These are phyloP conservation scores for Aspergillus uvarum DNA, from an alignment of 2,329 filamentous ascomycete species.

Conservation along the genomic window DNA sequence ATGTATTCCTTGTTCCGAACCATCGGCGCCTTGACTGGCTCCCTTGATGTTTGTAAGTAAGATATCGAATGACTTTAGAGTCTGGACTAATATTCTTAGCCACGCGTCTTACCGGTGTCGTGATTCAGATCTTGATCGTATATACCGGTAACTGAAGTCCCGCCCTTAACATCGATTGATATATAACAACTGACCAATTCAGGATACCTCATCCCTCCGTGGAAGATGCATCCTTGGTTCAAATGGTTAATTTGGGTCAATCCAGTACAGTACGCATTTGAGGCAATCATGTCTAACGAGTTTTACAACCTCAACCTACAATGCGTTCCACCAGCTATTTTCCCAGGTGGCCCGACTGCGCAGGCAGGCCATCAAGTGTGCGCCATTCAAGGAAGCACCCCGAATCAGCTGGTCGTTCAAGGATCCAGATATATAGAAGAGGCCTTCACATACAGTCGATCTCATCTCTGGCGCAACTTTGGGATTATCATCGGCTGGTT, in stretches of 20 bases:
- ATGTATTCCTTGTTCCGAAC: conserved; percentile 57
- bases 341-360: conserved; percentile 53
- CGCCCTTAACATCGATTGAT: too few relatives aligned
- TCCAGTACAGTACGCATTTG: conserved; percentile 69
- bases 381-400: conserved; percentile 56
- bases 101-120: conserved; percentile 51
- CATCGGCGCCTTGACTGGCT: conserved; percentile 50
- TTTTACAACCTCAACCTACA: conserved; percentile 59
- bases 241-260: conserved; percentile 65
- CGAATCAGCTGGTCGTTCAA: conserved; percentile 53
- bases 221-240: conserved; percentile 64
- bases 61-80: not conserved
- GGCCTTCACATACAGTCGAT: conserved; percentile 55
- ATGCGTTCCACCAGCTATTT: conserved; percentile 57
- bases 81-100: conserved; percentile 25
- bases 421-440: conserved; percentile 58
- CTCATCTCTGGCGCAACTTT: conserved; percentile 70
- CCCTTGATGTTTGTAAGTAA: conserved; percentile 48
- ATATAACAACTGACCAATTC: not conserved
- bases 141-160: conserved; percentile 49
- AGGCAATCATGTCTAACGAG: conserved; percentile 68
- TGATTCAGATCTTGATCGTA: conserved; percentile 55
- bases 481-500: conserved; percentile 78
- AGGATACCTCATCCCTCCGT: conserved; percentile 63
- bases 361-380: conserved; percentile 58